Evolutionary conservation across 306 rosid species (phyloP).

Genomic region (Corylus avellana): DNA sequence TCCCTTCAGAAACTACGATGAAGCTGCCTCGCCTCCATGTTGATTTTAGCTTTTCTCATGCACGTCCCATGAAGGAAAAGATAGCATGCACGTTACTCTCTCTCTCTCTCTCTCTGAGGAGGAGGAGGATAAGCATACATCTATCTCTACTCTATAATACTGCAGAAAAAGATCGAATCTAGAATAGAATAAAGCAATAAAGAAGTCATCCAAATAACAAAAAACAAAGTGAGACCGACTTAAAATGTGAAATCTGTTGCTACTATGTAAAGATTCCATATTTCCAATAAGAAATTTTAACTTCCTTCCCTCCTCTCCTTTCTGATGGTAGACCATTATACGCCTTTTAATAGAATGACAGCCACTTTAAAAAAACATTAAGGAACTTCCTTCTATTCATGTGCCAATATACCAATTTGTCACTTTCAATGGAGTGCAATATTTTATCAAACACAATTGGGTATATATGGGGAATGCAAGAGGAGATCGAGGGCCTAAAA

Average conservation of each 20-base stretch:
- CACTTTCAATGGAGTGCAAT: background rate
- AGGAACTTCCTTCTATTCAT: background rate
- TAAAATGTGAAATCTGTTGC: slow-evolving; percentile 24
- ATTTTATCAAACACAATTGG: slow-evolving; percentile 21
- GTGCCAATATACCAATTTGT: background rate
- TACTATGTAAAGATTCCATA: slow-evolving; percentile 34
- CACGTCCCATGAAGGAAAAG: slow-evolving; percentile 66
- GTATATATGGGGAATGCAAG: slow-evolving; percentile 25
- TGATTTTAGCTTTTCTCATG: slow-evolving; percentile 60
- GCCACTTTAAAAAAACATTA: slow-evolving; percentile 5
- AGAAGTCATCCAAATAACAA: slow-evolving; percentile 33
- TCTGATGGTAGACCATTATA: slow-evolving; percentile 14
- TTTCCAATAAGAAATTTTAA: slow-evolving; percentile 26
- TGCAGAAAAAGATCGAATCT: slow-evolving; percentile 59
- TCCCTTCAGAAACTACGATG: slow-evolving; percentile 59
- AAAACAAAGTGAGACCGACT: slow-evolving; percentile 12
- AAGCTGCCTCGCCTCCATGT: slow-evolving; percentile 47
- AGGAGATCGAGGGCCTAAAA: slow-evolving; percentile 27
- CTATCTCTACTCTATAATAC: slow-evolving; percentile 31
- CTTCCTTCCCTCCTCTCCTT: slow-evolving; percentile 41
- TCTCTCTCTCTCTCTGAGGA: slow-evolving; percentile 38
- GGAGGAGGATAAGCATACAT: slow-evolving; percentile 38
- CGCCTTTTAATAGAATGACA: slow-evolving; percentile 15
- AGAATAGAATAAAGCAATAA: slow-evolving; percentile 69
- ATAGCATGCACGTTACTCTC: slow-evolving; percentile 70